phyloP scores from a whole-genome alignment of 2,329 filamentous ascomycete species.

The Tolypocladium capitatum region DNA sequence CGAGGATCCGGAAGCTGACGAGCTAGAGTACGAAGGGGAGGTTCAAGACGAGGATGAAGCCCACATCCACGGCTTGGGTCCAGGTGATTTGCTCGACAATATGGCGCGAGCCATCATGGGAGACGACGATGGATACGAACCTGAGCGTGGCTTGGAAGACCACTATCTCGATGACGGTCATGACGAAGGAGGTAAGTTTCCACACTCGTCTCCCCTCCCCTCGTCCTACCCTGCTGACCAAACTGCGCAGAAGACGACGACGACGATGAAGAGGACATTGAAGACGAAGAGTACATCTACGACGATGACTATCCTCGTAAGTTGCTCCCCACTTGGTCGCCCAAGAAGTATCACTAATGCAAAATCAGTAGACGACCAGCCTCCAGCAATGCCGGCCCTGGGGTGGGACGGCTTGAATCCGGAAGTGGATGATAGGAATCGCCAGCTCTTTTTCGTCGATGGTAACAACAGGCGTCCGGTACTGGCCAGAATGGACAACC shows the following conservation, averaged over 20 bases:
- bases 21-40: constrained; percentile 41
- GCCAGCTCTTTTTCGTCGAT: constrained; percentile 36
- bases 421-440: constrained; percentile 34
- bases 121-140: constrained; percentile 37
- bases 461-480: constrained; percentile 27
- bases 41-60: constrained; percentile 42
- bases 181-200: constrained; percentile 42
- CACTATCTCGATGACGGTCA: constrained; percentile 40
- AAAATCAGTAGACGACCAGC: constrained; percentile 4
- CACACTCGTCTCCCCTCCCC: not conserved
- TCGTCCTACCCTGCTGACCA: constrained; percentile 2
- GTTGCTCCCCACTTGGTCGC: constrained; percentile 12
- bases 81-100: constrained; percentile 33
- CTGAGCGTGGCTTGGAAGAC: constrained; percentile 38
- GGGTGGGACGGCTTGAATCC: constrained; percentile 45
- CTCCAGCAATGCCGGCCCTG: constrained; percentile 31
- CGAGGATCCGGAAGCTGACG: constrained; percentile 37
- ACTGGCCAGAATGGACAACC: constrained; percentile 24
- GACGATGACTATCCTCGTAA: constrained; percentile 46
- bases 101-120: constrained; percentile 43
- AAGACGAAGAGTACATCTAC: constrained; percentile 52
- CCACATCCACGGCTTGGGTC: constrained; percentile 30
- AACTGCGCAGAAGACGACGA: constrained; percentile 31
- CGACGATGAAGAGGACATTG: constrained; percentile 58
- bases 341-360: not conserved